phyloP scores from a whole-genome alignment of 2,329 filamentous ascomycete genomes.

The Verticillium isaacii region DNA sequence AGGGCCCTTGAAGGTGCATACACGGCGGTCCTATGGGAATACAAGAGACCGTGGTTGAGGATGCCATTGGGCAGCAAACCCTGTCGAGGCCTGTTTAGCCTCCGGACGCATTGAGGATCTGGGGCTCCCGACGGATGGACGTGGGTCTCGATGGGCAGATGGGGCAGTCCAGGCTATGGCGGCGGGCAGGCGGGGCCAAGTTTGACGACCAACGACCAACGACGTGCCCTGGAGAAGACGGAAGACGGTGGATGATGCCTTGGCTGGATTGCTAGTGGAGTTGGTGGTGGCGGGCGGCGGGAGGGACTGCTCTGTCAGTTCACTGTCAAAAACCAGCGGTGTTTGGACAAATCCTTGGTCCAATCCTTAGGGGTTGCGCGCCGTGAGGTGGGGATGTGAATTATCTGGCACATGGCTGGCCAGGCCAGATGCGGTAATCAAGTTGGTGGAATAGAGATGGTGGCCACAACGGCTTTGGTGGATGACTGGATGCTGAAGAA shows the following conservation, averaged over 20 bases:
- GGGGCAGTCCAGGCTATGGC: not conserved
- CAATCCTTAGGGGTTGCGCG: not conserved
- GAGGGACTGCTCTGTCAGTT: not conserved
- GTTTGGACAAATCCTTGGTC: not conserved
- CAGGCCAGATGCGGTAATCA: not conserved
- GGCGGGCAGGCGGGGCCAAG: not conserved
- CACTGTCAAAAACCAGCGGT: not conserved
- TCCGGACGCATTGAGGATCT: conserved; percentile 10
- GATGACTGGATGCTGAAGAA: not conserved
- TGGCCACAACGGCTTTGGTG: not conserved
- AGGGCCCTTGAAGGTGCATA: conserved; percentile 23
- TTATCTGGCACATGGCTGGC: not conserved
- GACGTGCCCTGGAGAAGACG: not conserved
- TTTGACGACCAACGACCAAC: conserved; percentile 3
- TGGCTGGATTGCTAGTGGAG: not conserved
- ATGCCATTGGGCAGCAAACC: conserved; percentile 30
- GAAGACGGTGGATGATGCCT: not conserved
- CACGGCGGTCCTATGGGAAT: conserved; percentile 25
- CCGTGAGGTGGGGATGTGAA: not conserved
- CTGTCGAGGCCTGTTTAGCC: conserved; percentile 12
- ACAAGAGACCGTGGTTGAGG: conserved; percentile 6
- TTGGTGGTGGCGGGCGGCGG: not conserved
- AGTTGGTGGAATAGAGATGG: not conserved
- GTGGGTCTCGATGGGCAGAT: not conserved
- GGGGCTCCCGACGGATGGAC: conserved; percentile 4